Percentiles rank a stretch among this genome's conserved stretches.
Conservation (phyloP, 2,329 filamentous ascomycete species). For the Pseudodiploospora longispora region DNA sequence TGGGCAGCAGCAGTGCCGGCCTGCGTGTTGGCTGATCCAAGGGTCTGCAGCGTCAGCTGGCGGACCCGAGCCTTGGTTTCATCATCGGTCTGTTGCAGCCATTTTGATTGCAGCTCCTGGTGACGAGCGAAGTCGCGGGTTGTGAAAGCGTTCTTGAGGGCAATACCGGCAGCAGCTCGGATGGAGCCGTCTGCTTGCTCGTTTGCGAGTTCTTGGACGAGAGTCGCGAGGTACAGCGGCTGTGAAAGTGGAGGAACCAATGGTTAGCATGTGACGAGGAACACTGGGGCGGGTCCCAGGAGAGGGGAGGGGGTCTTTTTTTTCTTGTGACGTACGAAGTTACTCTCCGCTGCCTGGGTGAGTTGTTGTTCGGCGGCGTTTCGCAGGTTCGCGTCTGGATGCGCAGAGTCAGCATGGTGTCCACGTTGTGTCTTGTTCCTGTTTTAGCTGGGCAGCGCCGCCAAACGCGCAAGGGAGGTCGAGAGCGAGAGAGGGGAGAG, state of each 20-base stretch:
- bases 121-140: constrained; percentile 82
- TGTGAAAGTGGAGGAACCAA: constrained; percentile 29
- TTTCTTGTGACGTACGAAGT: constrained; percentile 64
- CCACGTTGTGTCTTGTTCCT: constrained; percentile 10
- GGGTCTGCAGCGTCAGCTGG: constrained; percentile 79
- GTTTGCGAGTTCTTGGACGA: constrained; percentile 91
- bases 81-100: constrained; percentile 73
- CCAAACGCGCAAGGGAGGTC: no score
- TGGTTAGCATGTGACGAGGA: constrained; percentile 16
- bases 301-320: constrained; percentile 6
- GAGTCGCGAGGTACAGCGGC: constrained; percentile 86
- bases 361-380: constrained; percentile 92
- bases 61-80: constrained; percentile 84
- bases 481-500: neutral
- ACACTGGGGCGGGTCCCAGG: constrained; percentile 2
- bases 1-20: constrained; percentile 87
- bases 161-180: constrained; percentile 88
- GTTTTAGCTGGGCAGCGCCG: neutral
- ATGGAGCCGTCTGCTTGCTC: constrained; percentile 76
- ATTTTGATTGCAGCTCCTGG: constrained; percentile 87
- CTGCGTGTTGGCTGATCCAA: constrained; percentile 69
- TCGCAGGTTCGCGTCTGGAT: constrained; percentile 80
- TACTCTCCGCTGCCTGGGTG: constrained; percentile 80
- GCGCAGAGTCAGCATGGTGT: constrained; percentile 24
- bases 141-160: constrained; percentile 96